Conservation (phyloP, 2,329 filamentous ascomycete species). For the Aspergillus brunneoviolaceus region DNA sequence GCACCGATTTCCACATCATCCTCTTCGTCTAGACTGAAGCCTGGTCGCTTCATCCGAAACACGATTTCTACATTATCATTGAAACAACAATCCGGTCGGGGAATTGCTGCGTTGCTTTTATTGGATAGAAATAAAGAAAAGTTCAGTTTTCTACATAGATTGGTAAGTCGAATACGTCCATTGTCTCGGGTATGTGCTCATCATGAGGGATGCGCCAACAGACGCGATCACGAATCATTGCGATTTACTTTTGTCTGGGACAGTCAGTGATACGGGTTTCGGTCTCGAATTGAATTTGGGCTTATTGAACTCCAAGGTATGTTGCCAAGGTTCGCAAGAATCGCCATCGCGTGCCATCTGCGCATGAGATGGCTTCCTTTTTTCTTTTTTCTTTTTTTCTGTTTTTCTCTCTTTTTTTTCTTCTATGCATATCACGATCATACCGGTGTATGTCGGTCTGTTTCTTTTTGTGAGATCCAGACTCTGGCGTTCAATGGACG, state of each 20-base stretch:
- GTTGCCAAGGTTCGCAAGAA: background rate
- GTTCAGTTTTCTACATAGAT: conserved; percentile 28
- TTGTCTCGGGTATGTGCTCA: conserved; percentile 13
- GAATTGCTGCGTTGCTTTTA: conserved; percentile 26
- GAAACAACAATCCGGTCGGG: conserved; percentile 21
- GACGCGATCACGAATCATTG: conserved; percentile 32
- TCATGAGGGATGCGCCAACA: conserved; percentile 13
- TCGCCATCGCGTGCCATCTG: background rate
- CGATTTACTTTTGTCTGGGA: conserved; percentile 17
- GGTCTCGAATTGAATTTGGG: conserved; percentile 16
- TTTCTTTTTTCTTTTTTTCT: too few relatives aligned
- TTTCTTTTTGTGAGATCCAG: background rate
- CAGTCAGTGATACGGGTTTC: conserved; percentile 16
- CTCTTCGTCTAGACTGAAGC: conserved; percentile 24
- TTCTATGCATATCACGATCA: background rate
- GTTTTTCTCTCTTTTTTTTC: background rate
- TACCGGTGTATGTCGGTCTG: background rate
- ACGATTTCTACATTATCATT: conserved; percentile 10
- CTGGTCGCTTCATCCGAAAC: conserved; percentile 29
- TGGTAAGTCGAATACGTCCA: conserved; percentile 29
- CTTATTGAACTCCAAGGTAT: conserved; percentile 18
- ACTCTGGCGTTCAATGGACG: background rate
- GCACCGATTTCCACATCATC: conserved; percentile 11
- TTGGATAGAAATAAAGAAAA: conserved; percentile 31
- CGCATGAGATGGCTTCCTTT: background rate